Percentiles rank a stretch among this genome's conserved stretches.
Conservation (phyloP, 495 filamentous ascomycete species). For the Ascobolus immersus region DNA sequence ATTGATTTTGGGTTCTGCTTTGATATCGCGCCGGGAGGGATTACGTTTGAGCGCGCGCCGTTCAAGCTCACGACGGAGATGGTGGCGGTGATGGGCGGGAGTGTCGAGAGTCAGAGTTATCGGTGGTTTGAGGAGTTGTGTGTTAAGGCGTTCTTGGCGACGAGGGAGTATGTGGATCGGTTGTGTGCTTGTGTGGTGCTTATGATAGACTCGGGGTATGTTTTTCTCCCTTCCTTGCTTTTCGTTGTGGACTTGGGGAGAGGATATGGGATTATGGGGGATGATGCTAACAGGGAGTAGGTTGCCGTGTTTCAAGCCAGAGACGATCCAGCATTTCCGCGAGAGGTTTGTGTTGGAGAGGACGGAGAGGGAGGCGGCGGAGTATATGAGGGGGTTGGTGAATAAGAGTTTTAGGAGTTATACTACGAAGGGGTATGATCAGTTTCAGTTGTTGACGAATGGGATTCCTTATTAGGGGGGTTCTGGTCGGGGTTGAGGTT, state of each 20-base stretch:
- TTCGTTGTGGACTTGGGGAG: not conserved
- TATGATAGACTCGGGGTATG: slow-evolving; percentile 73
- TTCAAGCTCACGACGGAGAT: slow-evolving; percentile 97
- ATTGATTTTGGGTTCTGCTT: slow-evolving; percentile 99
- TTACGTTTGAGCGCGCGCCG: slow-evolving; percentile 87
- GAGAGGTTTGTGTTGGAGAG: slow-evolving; percentile 86
- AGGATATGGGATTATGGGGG: not conserved
- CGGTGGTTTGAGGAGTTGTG: slow-evolving; percentile 90
- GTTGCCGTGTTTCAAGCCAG: slow-evolving; percentile 92
- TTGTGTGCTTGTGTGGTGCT: slow-evolving; percentile 66
- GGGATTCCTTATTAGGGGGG: slow-evolving; percentile 73
- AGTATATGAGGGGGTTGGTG: slow-evolving; percentile 70
- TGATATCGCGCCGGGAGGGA: slow-evolving; percentile 88
- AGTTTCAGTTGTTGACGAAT: slow-evolving; percentile 91
- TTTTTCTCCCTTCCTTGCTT: not conserved
- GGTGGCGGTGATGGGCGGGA: slow-evolving; percentile 92
- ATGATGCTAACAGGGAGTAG: slow-evolving; percentile 2
- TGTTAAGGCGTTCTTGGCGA: slow-evolving; percentile 83
- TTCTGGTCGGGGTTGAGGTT: too few species aligned
- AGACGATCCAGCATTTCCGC: slow-evolving; percentile 74
- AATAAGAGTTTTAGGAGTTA: slow-evolving; percentile 71
- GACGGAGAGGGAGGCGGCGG: slow-evolving; percentile 79
- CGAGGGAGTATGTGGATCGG: slow-evolving; percentile 63
- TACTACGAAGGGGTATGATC: slow-evolving; percentile 79
- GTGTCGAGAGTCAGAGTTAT: slow-evolving; percentile 60